A percentile compares a stretch with the other conserved stretches of the same genome.
Conservation (phyloP, 1,284 basidiomycete genomes). For the Dichomitus squalens region DNA sequence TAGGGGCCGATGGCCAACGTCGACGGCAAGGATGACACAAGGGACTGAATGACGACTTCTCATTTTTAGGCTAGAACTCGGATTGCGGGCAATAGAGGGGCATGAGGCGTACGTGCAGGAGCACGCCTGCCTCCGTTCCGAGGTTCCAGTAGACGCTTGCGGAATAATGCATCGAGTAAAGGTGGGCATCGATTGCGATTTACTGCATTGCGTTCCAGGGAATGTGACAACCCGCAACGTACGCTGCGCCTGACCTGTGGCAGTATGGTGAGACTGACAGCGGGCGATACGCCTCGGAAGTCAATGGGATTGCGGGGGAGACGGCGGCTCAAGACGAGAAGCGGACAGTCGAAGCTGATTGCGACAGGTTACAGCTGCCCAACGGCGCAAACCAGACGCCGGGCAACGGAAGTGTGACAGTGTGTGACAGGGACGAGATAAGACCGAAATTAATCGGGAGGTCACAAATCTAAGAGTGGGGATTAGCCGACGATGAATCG, state of each 20-base stretch:
- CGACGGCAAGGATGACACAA: background rate
- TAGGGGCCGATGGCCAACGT: background rate
- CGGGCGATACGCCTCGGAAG: background rate
- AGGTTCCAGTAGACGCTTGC: too few relatives aligned
- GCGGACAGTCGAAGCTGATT: background rate
- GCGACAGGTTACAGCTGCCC: too few relatives aligned
- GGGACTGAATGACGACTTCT: background rate
- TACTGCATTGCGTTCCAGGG: too few relatives aligned
- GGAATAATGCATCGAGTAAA: too few relatives aligned
- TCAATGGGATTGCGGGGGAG: background rate
- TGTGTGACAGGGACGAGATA: background rate
- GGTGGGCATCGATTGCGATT: too few relatives aligned
- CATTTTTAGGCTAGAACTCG: constrained; percentile 4
- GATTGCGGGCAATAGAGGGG: constrained; percentile 10
- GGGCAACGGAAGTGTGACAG: background rate
- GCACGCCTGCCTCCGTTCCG: too few relatives aligned
- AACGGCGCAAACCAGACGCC: background rate
- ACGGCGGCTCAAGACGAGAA: background rate
- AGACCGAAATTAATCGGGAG: background rate
- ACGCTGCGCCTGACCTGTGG: too few relatives aligned
- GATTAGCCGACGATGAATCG: too few relatives aligned
- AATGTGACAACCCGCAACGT: too few relatives aligned
- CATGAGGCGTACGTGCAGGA: constrained; percentile 8
- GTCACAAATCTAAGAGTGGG: background rate
- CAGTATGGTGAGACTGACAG: too few relatives aligned